phyloP scores from a whole-genome alignment of 2,329 filamentous ascomycete species.

The Rhynchosporium secalis region DNA sequence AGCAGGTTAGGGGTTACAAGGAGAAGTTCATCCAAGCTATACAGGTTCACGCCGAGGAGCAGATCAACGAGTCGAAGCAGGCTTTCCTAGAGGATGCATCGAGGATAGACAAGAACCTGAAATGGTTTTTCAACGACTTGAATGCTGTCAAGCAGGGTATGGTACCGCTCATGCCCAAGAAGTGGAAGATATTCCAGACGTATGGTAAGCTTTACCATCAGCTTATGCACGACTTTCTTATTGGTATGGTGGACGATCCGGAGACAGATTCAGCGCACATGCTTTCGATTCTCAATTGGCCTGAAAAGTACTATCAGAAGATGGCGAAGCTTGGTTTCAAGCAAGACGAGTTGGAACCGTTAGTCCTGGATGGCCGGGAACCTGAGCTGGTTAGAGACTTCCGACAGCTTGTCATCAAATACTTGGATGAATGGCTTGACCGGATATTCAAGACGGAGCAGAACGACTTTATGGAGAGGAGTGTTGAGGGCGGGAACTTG shows the following conservation, averaged over 20 bases:
- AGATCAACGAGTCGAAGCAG: conserved; percentile 61
- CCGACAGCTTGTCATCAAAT: conserved; percentile 90
- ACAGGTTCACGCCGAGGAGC: conserved; percentile 59
- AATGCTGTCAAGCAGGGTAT: conserved; percentile 94
- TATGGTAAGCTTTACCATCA: conserved; percentile 90
- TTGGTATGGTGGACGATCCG: conserved; percentile 79
- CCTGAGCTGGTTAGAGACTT: conserved; percentile 91
- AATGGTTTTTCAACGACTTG: conserved; percentile 98
- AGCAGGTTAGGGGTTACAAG: conserved; percentile 92
- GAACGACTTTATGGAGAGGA: conserved; percentile 76
- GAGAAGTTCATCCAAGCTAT: conserved; percentile 83
- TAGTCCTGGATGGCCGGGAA: conserved; percentile 88
- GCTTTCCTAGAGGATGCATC: conserved; percentile 82
- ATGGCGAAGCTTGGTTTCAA: conserved; percentile 87
- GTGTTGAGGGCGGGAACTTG: conserved; percentile 71
- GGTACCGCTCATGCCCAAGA: conserved; percentile 87
- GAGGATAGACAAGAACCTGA: conserved; percentile 80
- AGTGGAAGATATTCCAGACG: conserved; percentile 92
- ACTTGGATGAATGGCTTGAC: conserved; percentile 96
- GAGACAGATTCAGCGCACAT: conserved; percentile 84
- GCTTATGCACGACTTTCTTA: conserved; percentile 92
- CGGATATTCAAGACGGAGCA: conserved; percentile 83
- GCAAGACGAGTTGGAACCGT: conserved; percentile 74
- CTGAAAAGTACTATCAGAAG: conserved; percentile 92
- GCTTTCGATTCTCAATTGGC: conserved; percentile 91